These are phyloP conservation scores for Erysimum cheiri DNA, from an alignment of 441 rosid genomes.

Conservation along the genomic window DNA sequence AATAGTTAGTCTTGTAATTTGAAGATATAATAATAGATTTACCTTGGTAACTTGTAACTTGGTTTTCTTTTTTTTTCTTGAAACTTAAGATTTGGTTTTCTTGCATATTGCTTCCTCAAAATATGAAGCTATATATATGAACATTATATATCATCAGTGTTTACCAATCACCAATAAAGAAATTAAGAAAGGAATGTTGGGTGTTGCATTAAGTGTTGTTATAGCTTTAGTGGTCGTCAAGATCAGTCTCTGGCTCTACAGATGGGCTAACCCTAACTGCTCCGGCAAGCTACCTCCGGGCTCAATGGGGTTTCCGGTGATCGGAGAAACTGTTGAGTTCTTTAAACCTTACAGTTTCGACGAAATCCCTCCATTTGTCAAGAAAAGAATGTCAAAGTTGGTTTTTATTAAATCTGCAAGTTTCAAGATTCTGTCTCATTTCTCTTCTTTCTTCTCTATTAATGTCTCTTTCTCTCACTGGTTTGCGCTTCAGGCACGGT, in stretches of 20 bases:
- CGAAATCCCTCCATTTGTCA: constrained; percentile 47
- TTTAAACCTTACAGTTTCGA: constrained; percentile 38
- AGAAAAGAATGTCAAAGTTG: constrained; percentile 44
- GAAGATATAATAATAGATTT: background rate
- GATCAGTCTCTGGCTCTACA: constrained; percentile 46
- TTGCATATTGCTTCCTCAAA: constrained; percentile 11
- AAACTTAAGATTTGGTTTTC: constrained; percentile 2
- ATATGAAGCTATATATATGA: constrained; percentile 1
- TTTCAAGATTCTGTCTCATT: constrained; percentile 1
- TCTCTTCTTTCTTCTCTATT: constrained; percentile 3
- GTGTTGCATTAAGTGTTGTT: constrained; percentile 19
- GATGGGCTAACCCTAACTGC: constrained; percentile 47
- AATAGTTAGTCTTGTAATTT: constrained; percentile 10
- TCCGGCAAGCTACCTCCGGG: constrained; percentile 51
- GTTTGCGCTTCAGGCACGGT: constrained; percentile 38
- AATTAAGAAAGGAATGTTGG: constrained; percentile 6
- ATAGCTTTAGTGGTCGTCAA: constrained; percentile 35
- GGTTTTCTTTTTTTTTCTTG: too few species aligned
- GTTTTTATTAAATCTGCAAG: background rate
- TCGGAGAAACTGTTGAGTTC: constrained; percentile 52
- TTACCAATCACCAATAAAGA: background rate
- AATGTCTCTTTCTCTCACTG: background rate
- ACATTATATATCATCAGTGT: background rate
- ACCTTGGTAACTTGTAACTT: constrained; percentile 4
- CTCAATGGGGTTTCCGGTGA: constrained; percentile 52